Evolutionary conservation across 768 basidiomycete genomes (phyloP).

Genomic region (Dioszegia hungarica): DNA sequence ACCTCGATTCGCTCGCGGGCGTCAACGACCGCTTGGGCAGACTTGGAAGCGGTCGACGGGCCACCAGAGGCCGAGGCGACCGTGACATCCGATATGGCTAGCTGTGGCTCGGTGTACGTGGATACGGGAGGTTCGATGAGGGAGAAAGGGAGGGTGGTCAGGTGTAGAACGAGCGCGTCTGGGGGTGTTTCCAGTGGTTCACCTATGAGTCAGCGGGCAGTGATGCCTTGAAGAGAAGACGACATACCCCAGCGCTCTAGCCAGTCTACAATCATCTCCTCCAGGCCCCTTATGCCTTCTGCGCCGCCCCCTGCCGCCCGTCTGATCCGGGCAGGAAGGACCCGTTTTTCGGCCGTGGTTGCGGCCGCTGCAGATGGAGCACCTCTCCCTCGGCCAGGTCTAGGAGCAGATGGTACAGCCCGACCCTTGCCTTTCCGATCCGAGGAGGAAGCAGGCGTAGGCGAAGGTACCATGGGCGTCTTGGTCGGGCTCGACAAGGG

Average conservation of each 20-base stretch:
- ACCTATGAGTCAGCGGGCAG: constrained; percentile 51
- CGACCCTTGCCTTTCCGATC: background rate
- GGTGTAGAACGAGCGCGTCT: constrained; percentile 59
- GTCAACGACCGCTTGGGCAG: constrained; percentile 51
- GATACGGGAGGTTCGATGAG: constrained; percentile 49
- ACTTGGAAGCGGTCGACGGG: constrained; percentile 57
- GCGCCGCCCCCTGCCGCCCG: constrained; percentile 71
- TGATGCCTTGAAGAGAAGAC: background rate
- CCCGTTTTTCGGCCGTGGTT: constrained; percentile 56
- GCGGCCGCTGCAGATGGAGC: background rate
- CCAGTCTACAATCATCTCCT: constrained; percentile 77
- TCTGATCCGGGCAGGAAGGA: constrained; percentile 72
- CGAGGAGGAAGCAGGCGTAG: background rate
- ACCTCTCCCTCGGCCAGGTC: background rate
- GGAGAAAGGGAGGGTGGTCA: constrained; percentile 66
- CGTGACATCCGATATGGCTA: constrained; percentile 49
- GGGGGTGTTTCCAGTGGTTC: constrained; percentile 71
- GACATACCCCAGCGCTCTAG: constrained; percentile 65
- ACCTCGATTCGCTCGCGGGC: constrained; percentile 5
- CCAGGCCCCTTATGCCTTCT: constrained; percentile 66
- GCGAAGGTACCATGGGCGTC: background rate
- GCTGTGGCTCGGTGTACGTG: too few species aligned
- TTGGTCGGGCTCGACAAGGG: background rate
- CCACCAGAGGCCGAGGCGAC: constrained; percentile 55
- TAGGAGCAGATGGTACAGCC: background rate